A percentile compares a stretch with the other conserved stretches of the same genome.
Evolutionary conservation across 371 early-diverging fungal genomes (phyloP).

Genomic region (Apophysomyces sp.): DNA sequence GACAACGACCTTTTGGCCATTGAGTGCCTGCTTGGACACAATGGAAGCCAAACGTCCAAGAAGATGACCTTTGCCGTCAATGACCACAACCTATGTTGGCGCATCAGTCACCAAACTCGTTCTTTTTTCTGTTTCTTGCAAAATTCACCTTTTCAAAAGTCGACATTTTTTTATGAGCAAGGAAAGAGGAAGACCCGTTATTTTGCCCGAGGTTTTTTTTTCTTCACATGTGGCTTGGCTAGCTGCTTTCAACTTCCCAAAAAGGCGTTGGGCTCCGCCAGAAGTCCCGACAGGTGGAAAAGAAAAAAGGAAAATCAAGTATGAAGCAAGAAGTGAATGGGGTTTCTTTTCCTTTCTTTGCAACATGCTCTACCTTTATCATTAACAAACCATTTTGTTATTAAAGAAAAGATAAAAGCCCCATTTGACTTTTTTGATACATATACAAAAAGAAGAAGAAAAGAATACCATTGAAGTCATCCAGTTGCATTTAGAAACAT

Average conservation of each 20-base stretch:
- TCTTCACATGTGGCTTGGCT: not conserved
- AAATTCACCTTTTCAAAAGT: constrained; percentile 38
- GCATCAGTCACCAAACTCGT: not conserved
- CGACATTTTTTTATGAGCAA: constrained; percentile 19
- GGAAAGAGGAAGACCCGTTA: constrained; percentile 14
- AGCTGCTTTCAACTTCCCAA: not conserved
- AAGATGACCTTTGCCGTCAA: constrained; percentile 99
- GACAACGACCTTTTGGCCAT: constrained; percentile 96
- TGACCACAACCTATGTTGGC: constrained; percentile 82
- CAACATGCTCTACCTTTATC: not conserved
- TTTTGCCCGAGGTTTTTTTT: not conserved
- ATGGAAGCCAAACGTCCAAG: constrained; percentile 98
- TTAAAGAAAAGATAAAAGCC: not conserved
- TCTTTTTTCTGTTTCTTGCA: not conserved
- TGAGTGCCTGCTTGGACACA: constrained; percentile 97
- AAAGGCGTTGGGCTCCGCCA: not conserved
- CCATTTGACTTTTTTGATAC: no score
- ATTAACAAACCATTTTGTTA: not conserved
- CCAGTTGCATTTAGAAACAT: not conserved
- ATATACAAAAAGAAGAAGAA: no score
- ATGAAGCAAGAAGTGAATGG: not conserved
- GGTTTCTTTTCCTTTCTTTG: not conserved
- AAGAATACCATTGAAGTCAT: not conserved
- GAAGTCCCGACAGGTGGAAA: not conserved
- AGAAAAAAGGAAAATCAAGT: no score